Evolutionary conservation across 1,284 basidiomycete species (phyloP).

Genomic region (Neonothopanus nambi): DNA sequence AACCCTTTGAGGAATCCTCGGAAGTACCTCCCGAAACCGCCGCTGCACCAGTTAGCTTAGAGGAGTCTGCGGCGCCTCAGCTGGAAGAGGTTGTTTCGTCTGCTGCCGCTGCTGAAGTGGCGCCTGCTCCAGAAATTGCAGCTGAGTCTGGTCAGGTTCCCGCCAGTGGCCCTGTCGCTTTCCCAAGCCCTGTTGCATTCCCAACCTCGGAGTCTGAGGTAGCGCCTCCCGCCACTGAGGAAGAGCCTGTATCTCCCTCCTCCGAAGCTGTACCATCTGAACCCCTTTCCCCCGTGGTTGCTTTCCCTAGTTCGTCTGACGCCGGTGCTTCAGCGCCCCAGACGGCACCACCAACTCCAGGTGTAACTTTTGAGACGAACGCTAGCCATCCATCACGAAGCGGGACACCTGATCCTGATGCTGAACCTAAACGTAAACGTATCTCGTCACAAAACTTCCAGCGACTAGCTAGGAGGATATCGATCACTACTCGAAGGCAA

Average conservation of each 20-base stretch:
- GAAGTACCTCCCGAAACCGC: slow-evolving; percentile 1
- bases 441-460: slow-evolving; percentile 84
- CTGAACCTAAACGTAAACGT: slow-evolving; percentile 74
- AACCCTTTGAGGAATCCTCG: neutral
- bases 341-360: slow-evolving; percentile 31
- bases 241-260: neutral
- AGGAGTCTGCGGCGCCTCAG: neutral
- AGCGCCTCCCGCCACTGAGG: neutral
- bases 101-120: neutral
- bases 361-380: slow-evolving; percentile 53
- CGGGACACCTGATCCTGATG: slow-evolving; percentile 66
- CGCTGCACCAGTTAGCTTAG: neutral
- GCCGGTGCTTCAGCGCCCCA: slow-evolving; percentile 14
- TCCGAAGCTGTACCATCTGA: slow-evolving; percentile 17
- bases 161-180: slow-evolving; percentile 35
- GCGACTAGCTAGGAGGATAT: slow-evolving; percentile 70
- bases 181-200: slow-evolving; percentile 50
- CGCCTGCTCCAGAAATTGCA: no score
- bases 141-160: neutral
- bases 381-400: slow-evolving; percentile 46
- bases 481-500: slow-evolving; percentile 60
- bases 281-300: slow-evolving; percentile 23
- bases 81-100: neutral
- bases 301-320: slow-evolving; percentile 33
- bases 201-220: slow-evolving; percentile 33